phyloP scores from a whole-genome alignment of 805 yeast genomes.

The Saturnispora dispora region DNA sequence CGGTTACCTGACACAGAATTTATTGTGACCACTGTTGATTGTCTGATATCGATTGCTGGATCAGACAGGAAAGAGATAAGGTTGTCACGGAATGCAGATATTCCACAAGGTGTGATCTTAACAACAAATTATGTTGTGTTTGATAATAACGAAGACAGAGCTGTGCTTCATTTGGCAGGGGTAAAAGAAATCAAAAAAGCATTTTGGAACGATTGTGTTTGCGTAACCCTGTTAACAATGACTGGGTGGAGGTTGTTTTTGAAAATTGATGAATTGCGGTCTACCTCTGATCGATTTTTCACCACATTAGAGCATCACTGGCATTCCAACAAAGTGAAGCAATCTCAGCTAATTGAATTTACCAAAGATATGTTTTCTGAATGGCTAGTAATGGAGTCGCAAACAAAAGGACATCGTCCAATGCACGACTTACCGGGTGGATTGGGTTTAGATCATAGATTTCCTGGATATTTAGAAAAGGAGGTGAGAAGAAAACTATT shows the following conservation, averaged over 20 bases:
- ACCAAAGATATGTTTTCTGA: conserved; percentile 76
- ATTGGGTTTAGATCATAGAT: conserved; percentile 72
- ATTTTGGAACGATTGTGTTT: conserved; percentile 70
- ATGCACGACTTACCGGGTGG: conserved; percentile 46
- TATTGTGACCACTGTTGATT: conserved; percentile 34
- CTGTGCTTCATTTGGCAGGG: conserved; percentile 66
- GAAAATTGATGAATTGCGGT: conserved; percentile 70
- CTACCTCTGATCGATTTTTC: conserved; percentile 70
- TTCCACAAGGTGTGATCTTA: conserved; percentile 39
- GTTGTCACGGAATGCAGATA: conserved; percentile 2
- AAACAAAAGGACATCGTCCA: conserved; percentile 4
- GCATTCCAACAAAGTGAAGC: conserved; percentile 32
- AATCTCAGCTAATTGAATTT: conserved; percentile 48
- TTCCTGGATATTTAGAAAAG: conserved; percentile 89
- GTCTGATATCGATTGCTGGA: conserved; percentile 4
- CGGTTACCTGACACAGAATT: conserved; percentile 64
- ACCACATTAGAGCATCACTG: conserved; percentile 2
- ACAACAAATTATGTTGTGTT: conserved; percentile 73
- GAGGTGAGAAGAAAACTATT: conserved; percentile 43
- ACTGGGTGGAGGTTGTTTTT: conserved; percentile 54
- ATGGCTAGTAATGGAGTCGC: conserved; percentile 38
- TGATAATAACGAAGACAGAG: conserved; percentile 54
- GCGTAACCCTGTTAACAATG: conserved; percentile 61
- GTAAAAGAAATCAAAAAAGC: conserved; percentile 79
- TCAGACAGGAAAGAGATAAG: conserved; percentile 4